Conservation (phyloP, 805 yeast genomes). For the Spathaspora arborariae region DNA sequence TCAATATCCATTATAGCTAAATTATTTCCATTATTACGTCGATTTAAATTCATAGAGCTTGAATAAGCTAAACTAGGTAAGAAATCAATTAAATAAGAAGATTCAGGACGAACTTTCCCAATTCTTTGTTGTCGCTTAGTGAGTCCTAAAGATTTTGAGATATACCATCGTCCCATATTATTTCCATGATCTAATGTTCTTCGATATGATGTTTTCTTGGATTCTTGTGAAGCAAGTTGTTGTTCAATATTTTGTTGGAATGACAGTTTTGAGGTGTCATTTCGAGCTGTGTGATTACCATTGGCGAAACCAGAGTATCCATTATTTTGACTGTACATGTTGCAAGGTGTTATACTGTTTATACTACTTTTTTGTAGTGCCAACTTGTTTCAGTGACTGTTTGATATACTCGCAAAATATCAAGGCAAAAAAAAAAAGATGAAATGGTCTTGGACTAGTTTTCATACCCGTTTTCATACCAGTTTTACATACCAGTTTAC, state of each 20-base stretch:
- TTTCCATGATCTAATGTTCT: conserved; percentile 79
- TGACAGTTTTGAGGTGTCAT: conserved; percentile 8
- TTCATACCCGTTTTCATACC: too few species aligned
- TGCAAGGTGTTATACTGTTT: too few species aligned
- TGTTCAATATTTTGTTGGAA: conserved; percentile 37
- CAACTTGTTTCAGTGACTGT: neutral
- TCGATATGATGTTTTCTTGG: conserved; percentile 50
- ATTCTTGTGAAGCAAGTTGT: conserved; percentile 42
- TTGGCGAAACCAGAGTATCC: neutral
- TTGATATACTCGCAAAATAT: too few species aligned
- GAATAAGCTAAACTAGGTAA: conserved; percentile 64
- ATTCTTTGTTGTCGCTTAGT: conserved; percentile 31
- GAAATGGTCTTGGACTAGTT: too few species aligned
- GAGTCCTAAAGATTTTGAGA: conserved; percentile 44
- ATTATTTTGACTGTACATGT: neutral
- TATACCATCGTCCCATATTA: conserved; percentile 60
- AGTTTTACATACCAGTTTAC: too few species aligned
- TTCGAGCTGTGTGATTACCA: neutral
- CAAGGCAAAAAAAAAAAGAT: too few species aligned
- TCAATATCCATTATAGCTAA: conserved; percentile 59
- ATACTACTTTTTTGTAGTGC: neutral
- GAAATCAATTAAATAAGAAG: conserved; percentile 58
- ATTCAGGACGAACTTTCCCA: conserved; percentile 64
- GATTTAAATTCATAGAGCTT: conserved; percentile 23
- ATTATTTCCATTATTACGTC: conserved; percentile 23